These are phyloP conservation scores for Chlorella sorokiniana DNA, from an alignment of 139 green algal genomes.

Conservation along the genomic window DNA sequence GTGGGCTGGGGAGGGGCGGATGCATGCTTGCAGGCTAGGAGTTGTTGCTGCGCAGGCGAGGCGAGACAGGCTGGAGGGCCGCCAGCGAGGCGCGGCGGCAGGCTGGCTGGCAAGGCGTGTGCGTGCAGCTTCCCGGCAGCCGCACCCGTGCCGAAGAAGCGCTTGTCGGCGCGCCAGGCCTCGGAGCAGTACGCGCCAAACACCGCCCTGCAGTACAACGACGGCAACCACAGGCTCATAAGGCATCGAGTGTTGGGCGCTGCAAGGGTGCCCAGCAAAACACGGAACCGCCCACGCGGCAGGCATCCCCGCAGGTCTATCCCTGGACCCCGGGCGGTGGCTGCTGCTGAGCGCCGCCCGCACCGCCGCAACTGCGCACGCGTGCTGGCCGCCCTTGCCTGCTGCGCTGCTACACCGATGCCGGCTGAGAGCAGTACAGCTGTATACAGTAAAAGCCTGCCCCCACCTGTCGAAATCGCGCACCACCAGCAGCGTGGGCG, in stretches of 20 bases:
- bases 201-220: constrained; percentile 23
- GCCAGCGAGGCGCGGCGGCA: not conserved
- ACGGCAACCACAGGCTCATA: no score
- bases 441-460: no score
- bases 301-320: no score
- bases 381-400: not conserved
- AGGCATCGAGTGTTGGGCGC: no score
- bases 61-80: no score
- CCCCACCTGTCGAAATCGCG: constrained; percentile 32
- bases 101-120: not conserved
- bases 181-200: constrained; percentile 52
- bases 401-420: not conserved
- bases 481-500: constrained; percentile 48
- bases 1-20: not conserved
- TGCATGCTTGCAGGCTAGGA: not conserved
- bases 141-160: constrained; percentile 45
- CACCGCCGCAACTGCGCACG: no score
- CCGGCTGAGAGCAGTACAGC: not conserved
- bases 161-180: constrained; percentile 38
- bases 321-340: no score
- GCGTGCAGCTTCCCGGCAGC: not conserved
- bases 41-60: no score
- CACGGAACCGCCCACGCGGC: not conserved
- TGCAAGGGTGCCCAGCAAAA: not conserved
- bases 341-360: no score